These are phyloP conservation scores for Pleurotus tuber-regium DNA, from an alignment of 768 basidiomycete genomes.

Conservation along the genomic window DNA sequence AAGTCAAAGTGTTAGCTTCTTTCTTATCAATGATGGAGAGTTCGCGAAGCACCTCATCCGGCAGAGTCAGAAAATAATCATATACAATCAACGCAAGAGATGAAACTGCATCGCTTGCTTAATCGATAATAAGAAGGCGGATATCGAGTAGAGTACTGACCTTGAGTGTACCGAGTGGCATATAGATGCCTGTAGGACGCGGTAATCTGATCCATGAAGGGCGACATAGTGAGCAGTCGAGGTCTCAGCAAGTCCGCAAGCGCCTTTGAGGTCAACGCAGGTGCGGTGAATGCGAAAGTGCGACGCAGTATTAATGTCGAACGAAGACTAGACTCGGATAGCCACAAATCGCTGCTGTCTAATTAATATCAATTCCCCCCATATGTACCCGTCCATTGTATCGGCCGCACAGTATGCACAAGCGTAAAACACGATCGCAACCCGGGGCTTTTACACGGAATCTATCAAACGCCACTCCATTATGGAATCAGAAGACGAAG, in stretches of 20 bases:
- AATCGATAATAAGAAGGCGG: background rate
- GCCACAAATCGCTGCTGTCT: too few relatives aligned
- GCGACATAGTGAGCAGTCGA: background rate
- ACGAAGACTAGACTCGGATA: too few relatives aligned
- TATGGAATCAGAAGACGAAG: too few relatives aligned
- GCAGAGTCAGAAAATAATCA: constrained; percentile 4
- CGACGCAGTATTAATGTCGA: too few relatives aligned
- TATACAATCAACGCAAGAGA: background rate
- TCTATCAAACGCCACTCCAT: too few relatives aligned
- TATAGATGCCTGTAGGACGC: background rate
- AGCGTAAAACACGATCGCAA: too few relatives aligned
- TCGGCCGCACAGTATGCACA: too few relatives aligned
- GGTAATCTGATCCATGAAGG: constrained; percentile 6
- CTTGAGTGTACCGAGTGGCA: constrained; percentile 5
- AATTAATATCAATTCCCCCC: too few relatives aligned
- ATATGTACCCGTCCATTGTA: too few relatives aligned
- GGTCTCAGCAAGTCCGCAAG: background rate
- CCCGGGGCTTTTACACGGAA: too few relatives aligned
- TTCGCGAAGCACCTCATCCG: constrained; percentile 1
- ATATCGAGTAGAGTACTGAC: background rate
- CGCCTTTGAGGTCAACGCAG: background rate
- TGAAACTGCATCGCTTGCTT: background rate
- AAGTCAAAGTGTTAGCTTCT: background rate
- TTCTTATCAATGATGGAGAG: too few relatives aligned
- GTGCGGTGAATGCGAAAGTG: too few relatives aligned